Conservation (phyloP, 768 basidiomycete genomes). For the Boletus insuetus region DNA sequence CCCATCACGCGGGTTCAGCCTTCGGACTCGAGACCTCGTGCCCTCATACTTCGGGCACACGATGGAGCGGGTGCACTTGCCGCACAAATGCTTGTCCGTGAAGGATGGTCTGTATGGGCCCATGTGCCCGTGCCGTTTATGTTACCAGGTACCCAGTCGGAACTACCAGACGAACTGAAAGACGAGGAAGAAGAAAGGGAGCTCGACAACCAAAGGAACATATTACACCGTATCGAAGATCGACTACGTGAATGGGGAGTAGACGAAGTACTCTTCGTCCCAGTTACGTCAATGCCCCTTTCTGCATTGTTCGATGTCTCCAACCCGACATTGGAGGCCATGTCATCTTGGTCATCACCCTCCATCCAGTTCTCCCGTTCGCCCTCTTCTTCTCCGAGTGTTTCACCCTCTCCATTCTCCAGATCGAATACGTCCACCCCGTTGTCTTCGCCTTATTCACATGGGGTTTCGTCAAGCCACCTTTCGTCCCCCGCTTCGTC, state of each 20-base stretch:
- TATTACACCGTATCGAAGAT: slow-evolving; percentile 48
- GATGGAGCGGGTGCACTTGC: slow-evolving; percentile 75
- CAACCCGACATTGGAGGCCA: slow-evolving; percentile 15
- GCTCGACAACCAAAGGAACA: slow-evolving; percentile 39
- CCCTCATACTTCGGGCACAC: slow-evolving; percentile 71
- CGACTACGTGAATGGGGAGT: slow-evolving; percentile 67
- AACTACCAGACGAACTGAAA: slow-evolving; percentile 30
- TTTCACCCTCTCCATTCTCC: slow-evolving; percentile 35
- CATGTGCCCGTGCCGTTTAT: slow-evolving; percentile 48
- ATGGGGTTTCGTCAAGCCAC: slow-evolving; percentile 22
- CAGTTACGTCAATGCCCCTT: slow-evolving; percentile 21
- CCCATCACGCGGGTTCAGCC: not conserved
- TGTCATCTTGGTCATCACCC: slow-evolving; percentile 23
- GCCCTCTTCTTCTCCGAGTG: slow-evolving; percentile 29
- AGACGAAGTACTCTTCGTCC: slow-evolving; percentile 71
- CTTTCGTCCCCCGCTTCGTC: slow-evolving; percentile 27
- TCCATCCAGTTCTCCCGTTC: slow-evolving; percentile 26
- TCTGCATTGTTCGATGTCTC: slow-evolving; percentile 25
- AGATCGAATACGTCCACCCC: slow-evolving; percentile 31
- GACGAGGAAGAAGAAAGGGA: slow-evolving; percentile 33
- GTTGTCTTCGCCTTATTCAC: slow-evolving; percentile 29
- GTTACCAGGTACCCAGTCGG: slow-evolving; percentile 35
- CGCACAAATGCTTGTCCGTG: slow-evolving; percentile 68
- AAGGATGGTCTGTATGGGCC: slow-evolving; percentile 74
- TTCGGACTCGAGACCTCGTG: slow-evolving; percentile 32